phyloP scores from a whole-genome alignment of 108 stramenopile species.

The Mayamaea pseudoterrestris region DNA sequence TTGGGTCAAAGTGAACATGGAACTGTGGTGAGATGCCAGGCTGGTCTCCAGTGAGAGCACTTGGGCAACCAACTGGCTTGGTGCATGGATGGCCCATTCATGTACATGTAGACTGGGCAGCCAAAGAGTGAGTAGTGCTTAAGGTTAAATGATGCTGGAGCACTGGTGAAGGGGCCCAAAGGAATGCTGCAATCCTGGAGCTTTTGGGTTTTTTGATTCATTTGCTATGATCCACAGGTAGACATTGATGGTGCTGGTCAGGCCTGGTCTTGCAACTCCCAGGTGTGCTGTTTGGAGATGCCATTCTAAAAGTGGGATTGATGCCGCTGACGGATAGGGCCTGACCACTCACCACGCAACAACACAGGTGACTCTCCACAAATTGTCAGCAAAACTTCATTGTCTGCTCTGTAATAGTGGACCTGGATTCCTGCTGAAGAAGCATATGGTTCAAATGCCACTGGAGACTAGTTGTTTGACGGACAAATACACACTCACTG shows the following conservation, averaged over 20 bases:
- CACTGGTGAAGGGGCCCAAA: conserved; percentile 6
- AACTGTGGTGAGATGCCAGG: conserved; percentile 20
- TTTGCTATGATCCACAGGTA: conserved; percentile 34
- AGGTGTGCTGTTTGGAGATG: conserved; percentile 11
- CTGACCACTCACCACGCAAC: conserved; percentile 14
- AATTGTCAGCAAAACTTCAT: conserved; percentile 29
- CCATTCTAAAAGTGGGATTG: conserved; percentile 21
- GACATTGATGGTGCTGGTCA: no score
- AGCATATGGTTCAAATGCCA: conserved; percentile 25
- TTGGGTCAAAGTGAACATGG: conserved; percentile 13
- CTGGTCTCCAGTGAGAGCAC: conserved; percentile 14
- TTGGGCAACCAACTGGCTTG: conserved; percentile 9
- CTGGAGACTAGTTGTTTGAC: conserved; percentile 33
- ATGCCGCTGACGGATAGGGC: conserved; percentile 17
- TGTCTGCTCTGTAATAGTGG: conserved; percentile 42
- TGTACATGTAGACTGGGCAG: conserved; percentile 8
- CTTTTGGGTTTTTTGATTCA: conserved; percentile 5
- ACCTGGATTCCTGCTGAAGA: conserved; percentile 4
- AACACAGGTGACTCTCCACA: conserved; percentile 8
- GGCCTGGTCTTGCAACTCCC: no score
- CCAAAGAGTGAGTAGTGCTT: conserved; percentile 19
- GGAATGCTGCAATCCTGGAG: conserved; percentile 4
- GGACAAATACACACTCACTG: conserved; percentile 20
- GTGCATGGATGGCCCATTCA: conserved; percentile 11
- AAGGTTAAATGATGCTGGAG: neutral